phyloP scores from a whole-genome alignment of 2,329 filamentous ascomycete genomes.

The Ceratocystis eucalypticola region DNA sequence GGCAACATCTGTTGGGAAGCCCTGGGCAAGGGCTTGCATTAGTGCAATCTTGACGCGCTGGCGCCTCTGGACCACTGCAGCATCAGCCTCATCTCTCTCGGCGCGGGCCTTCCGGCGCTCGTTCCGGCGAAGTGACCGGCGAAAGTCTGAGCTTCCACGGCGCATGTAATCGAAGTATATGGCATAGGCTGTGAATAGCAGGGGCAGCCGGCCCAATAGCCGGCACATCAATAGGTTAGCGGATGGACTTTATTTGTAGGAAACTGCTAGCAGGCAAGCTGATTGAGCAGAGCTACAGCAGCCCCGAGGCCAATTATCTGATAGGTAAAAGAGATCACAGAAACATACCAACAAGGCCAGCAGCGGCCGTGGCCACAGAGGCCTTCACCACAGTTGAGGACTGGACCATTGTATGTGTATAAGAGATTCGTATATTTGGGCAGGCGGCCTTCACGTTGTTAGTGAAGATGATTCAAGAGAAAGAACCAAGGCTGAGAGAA shows the following conservation, averaged over 20 bases:
- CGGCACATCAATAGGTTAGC: not conserved
- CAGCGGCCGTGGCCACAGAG: conserved; percentile 46
- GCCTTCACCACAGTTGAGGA: conserved; percentile 45
- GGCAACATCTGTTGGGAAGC: conserved; percentile 79
- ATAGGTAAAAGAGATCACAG: too few species aligned
- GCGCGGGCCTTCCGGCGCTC: conserved; percentile 58
- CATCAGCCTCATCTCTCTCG: conserved; percentile 59
- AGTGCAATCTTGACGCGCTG: conserved; percentile 63
- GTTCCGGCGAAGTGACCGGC: conserved; percentile 57
- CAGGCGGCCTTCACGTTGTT: not conserved
- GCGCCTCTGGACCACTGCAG: conserved; percentile 51
- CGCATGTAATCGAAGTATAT: conserved; percentile 57
- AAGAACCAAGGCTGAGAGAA: conserved; percentile 1
- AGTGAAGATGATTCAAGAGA: not conserved
- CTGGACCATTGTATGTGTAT: conserved; percentile 32
- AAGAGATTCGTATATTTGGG: not conserved
- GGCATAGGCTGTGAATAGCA: conserved; percentile 41
- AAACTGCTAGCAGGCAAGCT: not conserved
- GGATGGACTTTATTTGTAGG: too few species aligned
- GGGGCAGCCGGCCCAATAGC: conserved; percentile 17
- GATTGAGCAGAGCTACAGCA: not conserved
- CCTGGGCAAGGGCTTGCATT: conserved; percentile 73
- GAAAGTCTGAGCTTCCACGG: conserved; percentile 50
- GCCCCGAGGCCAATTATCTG: conserved; percentile 7
- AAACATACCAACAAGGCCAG: conserved; percentile 44